Evolutionary conservation across 1,284 basidiomycete species (phyloP), one percentile per base, ranked within the genome.

Genomic region (Cutaneotrichosporon curvatum): DNA sequence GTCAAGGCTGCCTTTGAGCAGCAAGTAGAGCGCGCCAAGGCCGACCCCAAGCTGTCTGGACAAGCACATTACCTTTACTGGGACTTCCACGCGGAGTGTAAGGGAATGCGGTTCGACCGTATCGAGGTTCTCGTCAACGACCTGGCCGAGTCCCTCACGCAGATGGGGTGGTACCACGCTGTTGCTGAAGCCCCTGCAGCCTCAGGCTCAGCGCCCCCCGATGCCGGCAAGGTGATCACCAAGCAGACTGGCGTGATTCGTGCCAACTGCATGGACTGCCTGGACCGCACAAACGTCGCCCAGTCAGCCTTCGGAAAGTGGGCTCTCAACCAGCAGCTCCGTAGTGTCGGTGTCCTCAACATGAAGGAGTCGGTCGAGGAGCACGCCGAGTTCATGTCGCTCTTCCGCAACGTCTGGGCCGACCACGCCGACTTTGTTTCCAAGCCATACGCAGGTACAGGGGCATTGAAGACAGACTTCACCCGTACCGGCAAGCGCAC

Each of bases 61-160:
- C 65, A 67, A 28, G 82, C 90, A 43, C 82, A 82, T 63, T 99
- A 99, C 67, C 78, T 87, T 53, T 96, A 97, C 76, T 99, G 95
- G 67, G 95, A 99, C 70, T 99, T 98, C 76, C 94, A 97, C 72
- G 83, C 81, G 59, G 91, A 97, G 71, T 97, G 94, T 77, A 87
- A 83, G 67, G 80, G 87, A 33, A 88, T 98, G 84, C 83, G 88
- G 48, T 99, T 91, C 80, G 89, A 98, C 65, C 81, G 89, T 40
- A 88, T 99, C 56, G 81, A 81, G 53, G 71, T 88, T 15, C 78
- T 99, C 34, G 78, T 96, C 34, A 85, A 89, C 48, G 77, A 79
- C 45, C 72, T 97, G 32, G 76, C 85, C 53, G 79, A 83, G 23
- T 85, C 87, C 37, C 69, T 97, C 38, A 73, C 79, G 38, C 74